Percentiles rank a stretch among this genome's conserved stretches.
Evolutionary conservation across 129 eudicot species (phyloP).

Genomic region (Flaveria bidentis): DNA sequence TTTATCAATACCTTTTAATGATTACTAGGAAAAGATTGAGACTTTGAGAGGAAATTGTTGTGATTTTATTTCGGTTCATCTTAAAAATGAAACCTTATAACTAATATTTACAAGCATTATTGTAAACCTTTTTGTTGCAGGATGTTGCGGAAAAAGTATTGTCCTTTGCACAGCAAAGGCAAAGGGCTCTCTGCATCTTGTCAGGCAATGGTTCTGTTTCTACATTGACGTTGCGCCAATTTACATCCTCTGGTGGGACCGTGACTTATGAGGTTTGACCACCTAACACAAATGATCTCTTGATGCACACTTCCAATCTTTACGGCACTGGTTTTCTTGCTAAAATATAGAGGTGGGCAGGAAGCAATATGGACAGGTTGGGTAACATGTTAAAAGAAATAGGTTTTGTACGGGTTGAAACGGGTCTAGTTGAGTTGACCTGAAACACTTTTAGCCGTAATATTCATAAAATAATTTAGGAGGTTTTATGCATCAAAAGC

Average conservation of each 20-base stretch:
- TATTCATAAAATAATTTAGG: neutral
- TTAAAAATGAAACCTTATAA: neutral
- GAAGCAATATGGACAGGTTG: neutral
- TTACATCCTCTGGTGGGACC: constrained; percentile 56
- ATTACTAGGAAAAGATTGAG: neutral
- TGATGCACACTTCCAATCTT: neutral
- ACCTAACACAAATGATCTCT: neutral
- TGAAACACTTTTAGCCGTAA: neutral
- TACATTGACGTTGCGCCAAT: constrained; percentile 70
- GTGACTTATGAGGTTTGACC: constrained; percentile 75
- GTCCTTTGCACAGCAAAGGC: constrained; percentile 80
- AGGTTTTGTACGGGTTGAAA: neutral
- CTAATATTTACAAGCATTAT: neutral
- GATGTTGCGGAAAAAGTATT: constrained; percentile 75
- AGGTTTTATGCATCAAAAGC: neutral
- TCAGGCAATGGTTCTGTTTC: constrained; percentile 82
- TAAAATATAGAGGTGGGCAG: neutral
- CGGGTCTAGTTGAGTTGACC: neutral
- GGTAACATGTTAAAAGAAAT: neutral
- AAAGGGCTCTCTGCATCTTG: constrained; percentile 80
- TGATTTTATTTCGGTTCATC: neutral
- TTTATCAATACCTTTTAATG: neutral
- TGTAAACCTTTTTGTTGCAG: constrained; percentile 37
- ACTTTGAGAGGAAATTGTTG: neutral
- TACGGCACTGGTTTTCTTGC: neutral